Conservation (phyloP, 495 filamentous ascomycete genomes). For the Trichoderma orchidacearum region DNA sequence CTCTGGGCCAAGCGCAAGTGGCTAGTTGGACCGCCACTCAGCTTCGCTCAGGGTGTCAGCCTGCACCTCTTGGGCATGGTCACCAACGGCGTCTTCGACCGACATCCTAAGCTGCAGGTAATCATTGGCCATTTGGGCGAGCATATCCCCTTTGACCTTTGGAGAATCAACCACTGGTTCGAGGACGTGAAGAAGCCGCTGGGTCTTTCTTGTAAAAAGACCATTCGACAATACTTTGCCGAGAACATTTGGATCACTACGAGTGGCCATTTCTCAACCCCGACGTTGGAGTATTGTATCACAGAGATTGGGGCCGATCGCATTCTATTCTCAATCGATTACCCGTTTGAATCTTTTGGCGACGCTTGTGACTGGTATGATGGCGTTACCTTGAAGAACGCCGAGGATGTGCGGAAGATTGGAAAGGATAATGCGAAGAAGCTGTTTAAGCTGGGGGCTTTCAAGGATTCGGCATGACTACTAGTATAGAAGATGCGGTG, state of each 20-base stretch:
- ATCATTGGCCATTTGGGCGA: constrained; percentile 49
- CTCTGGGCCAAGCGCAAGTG: constrained; percentile 14
- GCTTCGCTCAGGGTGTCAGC: constrained; percentile 25
- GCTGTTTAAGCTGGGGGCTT: constrained; percentile 1
- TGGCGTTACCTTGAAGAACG: not conserved
- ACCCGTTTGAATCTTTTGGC: constrained; percentile 2
- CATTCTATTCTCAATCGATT: constrained; percentile 22
- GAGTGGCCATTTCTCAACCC: constrained; percentile 44
- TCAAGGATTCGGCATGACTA: not conserved
- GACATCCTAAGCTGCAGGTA: constrained; percentile 40
- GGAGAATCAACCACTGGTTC: constrained; percentile 49
- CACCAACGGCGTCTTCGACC: constrained; percentile 33
- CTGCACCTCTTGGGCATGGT: constrained; percentile 20
- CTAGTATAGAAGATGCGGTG: not conserved
- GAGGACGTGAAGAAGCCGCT: constrained; percentile 21
- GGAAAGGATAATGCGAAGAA: constrained; percentile 2
- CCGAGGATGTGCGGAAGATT: not conserved
- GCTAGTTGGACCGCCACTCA: constrained; percentile 18
- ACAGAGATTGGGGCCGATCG: constrained; percentile 16
- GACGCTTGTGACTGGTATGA: constrained; percentile 3
- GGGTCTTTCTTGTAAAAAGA: not conserved
- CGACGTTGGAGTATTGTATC: constrained; percentile 36
- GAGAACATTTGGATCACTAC: constrained; percentile 52
- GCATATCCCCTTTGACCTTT: constrained; percentile 49
- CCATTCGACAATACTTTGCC: constrained; percentile 35